Conservation (phyloP, 2,329 filamentous ascomycete genomes). For the Fusarium falciforme region DNA sequence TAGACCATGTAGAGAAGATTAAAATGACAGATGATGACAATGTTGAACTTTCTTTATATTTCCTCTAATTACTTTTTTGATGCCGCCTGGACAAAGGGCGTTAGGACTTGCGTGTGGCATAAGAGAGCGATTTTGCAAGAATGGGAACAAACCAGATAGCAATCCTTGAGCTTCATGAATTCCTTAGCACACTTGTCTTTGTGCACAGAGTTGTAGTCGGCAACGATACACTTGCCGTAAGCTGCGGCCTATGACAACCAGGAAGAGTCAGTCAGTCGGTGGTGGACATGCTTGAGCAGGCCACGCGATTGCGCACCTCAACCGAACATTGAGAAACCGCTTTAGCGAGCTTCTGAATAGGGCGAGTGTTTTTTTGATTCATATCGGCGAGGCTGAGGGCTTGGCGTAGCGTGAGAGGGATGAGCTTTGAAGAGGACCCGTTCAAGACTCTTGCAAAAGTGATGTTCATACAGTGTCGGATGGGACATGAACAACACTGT, state of each 20-base stretch:
- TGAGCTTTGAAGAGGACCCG: neutral
- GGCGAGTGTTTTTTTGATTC: slow-evolving; percentile 50
- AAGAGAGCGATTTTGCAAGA: neutral
- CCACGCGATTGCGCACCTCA: slow-evolving; percentile 55
- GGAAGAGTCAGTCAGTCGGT: slow-evolving; percentile 4
- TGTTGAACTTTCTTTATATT: slow-evolving; percentile 7
- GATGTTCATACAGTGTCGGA: slow-evolving; percentile 19
- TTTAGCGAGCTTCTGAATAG: slow-evolving; percentile 66
- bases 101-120: slow-evolving; percentile 1
- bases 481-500: neutral
- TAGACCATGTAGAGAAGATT: slow-evolving; percentile 19
- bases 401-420: neutral
- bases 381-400: slow-evolving; percentile 28
- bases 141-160: slow-evolving; percentile 75
- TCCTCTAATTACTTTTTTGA: slow-evolving; percentile 42
- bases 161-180: slow-evolving; percentile 87
- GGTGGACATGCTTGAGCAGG: neutral
- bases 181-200: slow-evolving; percentile 92
- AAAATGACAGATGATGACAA: slow-evolving; percentile 24
- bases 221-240: slow-evolving; percentile 92
- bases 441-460: neutral
- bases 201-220: slow-evolving; percentile 88
- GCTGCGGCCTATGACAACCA: slow-evolving; percentile 71
- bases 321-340: slow-evolving; percentile 67
- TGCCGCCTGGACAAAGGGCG: slow-evolving; percentile 34